Conservation (phyloP, 768 basidiomycete species). For the Gautieria morchelliformis region DNA sequence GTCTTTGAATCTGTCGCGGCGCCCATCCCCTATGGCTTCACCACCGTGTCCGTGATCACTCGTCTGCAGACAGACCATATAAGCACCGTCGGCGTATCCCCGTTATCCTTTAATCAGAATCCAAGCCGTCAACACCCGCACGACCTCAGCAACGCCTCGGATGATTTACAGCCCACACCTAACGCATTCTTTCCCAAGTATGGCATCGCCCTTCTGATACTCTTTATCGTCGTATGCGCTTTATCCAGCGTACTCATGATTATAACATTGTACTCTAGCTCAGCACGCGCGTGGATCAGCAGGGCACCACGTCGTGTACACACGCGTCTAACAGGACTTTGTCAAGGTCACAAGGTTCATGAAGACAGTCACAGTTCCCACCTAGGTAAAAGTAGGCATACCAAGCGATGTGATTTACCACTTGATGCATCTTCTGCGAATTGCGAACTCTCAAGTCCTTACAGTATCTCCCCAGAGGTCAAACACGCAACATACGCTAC, state of each 20-base stretch:
- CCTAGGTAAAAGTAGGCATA: neutral
- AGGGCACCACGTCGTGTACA: neutral
- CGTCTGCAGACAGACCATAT: neutral
- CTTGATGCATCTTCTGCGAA: neutral
- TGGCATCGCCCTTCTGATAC: neutral
- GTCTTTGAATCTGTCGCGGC: neutral
- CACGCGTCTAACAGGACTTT: neutral
- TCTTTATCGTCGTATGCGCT: neutral
- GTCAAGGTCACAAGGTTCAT: neutral
- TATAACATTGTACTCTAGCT: neutral
- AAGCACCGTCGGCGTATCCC: neutral
- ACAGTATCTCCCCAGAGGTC: neutral
- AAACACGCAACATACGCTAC: neutral
- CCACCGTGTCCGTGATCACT: neutral
- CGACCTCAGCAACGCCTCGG: neutral
- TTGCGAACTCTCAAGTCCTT: neutral
- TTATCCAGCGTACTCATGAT: neutral
- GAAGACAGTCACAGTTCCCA: neutral
- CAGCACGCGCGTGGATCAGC: neutral
- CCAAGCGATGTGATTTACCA: neutral
- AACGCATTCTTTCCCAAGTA: neutral
- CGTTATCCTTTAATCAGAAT: neutral
- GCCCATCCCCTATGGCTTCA: neutral
- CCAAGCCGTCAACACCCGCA: neutral
- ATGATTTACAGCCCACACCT: neutral